phyloP scores from a whole-genome alignment of 139 green algal species.

The Medakamo hakoo region DNA sequence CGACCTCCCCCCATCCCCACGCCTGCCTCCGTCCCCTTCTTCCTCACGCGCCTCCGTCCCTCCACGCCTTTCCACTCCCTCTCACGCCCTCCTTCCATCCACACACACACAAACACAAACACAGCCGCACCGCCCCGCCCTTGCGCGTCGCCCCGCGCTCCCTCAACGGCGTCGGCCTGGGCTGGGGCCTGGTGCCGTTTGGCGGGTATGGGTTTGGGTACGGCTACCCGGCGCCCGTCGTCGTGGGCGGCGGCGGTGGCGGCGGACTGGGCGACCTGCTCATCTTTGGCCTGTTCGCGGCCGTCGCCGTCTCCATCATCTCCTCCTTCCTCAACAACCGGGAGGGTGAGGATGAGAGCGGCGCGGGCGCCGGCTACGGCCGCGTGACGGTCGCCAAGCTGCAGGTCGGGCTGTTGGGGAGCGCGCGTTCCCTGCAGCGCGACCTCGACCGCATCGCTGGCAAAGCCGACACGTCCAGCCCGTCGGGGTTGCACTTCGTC shows the following conservation, averaged over 20 bases:
- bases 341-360: too few relatives aligned
- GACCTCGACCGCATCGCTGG: constrained; percentile 74
- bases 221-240: constrained; percentile 12
- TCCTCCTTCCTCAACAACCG: too few relatives aligned
- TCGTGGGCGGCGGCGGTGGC: constrained; percentile 12
- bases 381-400: constrained; percentile 29
- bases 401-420: constrained; percentile 81
- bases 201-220: constrained; percentile 16
- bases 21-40: constrained; percentile 8
- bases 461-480: constrained; percentile 60
- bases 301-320: too few relatives aligned
- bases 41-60: too few relatives aligned
- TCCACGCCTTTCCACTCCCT: too few relatives aligned
- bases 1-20: not conserved
- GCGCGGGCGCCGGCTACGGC: constrained; percentile 9
- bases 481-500: constrained; percentile 63
- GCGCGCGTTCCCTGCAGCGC: constrained; percentile 59
- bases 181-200: not conserved
- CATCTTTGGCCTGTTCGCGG: constrained; percentile 16
- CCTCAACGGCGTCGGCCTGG: not conserved
- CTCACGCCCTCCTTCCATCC: too few relatives aligned
- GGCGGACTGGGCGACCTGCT: constrained; percentile 19
- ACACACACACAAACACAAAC: too few relatives aligned
- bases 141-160: not conserved
- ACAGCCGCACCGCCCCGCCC: not conserved